phyloP scores from a whole-genome alignment of 169 alveolate species.

The Eimeria brunetti region DNA sequence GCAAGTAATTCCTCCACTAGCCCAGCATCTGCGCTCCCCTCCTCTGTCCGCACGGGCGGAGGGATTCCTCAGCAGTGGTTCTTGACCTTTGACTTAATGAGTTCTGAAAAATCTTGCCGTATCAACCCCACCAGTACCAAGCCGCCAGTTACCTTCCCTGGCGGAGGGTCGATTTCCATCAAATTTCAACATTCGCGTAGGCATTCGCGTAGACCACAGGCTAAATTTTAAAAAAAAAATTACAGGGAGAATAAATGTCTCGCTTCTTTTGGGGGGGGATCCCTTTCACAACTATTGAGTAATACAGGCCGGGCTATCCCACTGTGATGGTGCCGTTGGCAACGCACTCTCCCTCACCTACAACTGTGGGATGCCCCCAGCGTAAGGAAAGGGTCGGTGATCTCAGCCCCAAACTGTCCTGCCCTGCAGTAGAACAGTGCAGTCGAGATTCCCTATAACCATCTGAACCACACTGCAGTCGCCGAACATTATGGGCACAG shows the following conservation, averaged over 20 bases:
- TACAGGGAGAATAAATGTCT: neutral
- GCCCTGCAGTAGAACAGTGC: neutral
- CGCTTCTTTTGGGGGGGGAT: too few relatives aligned
- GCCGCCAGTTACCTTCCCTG: neutral
- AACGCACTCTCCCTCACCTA: neutral
- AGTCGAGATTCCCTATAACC: neutral
- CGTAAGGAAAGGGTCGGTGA: neutral
- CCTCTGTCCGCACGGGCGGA: neutral
- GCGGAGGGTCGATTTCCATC: neutral
- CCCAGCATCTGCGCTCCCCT: neutral
- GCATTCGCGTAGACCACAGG: neutral
- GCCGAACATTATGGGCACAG: neutral
- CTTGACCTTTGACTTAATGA: neutral
- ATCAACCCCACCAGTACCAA: neutral
- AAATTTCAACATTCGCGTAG: neutral
- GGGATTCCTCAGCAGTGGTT: neutral
- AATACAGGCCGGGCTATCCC: neutral
- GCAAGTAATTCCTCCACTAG: neutral
- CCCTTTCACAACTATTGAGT: too few relatives aligned
- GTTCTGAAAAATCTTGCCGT: too few relatives aligned
- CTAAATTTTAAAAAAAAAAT: neutral
- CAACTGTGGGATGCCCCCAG: neutral
- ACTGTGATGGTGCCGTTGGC: neutral
- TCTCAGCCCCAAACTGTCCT: neutral
- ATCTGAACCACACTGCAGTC: neutral